phyloP scores from a whole-genome alignment of 768 basidiomycete species.

The Termitomyces sp. region DNA sequence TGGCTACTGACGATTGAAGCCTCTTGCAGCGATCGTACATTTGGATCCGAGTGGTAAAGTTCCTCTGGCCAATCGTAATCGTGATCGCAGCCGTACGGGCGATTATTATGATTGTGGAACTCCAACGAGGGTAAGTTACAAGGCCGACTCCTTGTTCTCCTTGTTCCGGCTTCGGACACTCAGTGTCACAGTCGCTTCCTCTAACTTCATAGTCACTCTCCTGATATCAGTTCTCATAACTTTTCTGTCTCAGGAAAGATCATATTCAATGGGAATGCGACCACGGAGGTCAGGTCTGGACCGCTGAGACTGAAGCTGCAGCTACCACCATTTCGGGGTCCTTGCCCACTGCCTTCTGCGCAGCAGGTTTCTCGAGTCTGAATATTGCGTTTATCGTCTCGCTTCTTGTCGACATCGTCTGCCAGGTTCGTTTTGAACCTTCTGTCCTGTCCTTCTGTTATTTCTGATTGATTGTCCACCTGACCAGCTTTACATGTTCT shows the following conservation, averaged over 20 bases:
- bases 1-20: conserved; percentile 12
- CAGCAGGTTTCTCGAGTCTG: conserved; percentile 54
- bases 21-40: conserved; percentile 60
- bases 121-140: conserved; percentile 59
- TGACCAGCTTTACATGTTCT: conserved; percentile 69
- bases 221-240: conserved; percentile 14
- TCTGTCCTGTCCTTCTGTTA: conserved; percentile 10
- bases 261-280: conserved; percentile 73
- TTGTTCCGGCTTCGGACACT: conserved; percentile 1
- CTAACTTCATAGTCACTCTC: conserved; percentile 3
- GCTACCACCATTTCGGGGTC: conserved; percentile 37
- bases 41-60: conserved; percentile 60
- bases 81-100: conserved; percentile 61
- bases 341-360: conserved; percentile 56
- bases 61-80: conserved; percentile 71
- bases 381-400: conserved; percentile 63
- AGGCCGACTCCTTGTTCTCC: conserved; percentile 12
- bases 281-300: conserved; percentile 66
- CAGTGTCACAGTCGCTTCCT: conserved; percentile 4
- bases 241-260: conserved; percentile 44
- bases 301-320: conserved; percentile 33
- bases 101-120: conserved; percentile 70
- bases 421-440: conserved; percentile 46
- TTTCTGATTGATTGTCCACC: conserved; percentile 19
- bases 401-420: conserved; percentile 61